Evolutionary conservation across 2,329 filamentous ascomycete genomes (phyloP).

Genomic region (Madurella fahalii): DNA sequence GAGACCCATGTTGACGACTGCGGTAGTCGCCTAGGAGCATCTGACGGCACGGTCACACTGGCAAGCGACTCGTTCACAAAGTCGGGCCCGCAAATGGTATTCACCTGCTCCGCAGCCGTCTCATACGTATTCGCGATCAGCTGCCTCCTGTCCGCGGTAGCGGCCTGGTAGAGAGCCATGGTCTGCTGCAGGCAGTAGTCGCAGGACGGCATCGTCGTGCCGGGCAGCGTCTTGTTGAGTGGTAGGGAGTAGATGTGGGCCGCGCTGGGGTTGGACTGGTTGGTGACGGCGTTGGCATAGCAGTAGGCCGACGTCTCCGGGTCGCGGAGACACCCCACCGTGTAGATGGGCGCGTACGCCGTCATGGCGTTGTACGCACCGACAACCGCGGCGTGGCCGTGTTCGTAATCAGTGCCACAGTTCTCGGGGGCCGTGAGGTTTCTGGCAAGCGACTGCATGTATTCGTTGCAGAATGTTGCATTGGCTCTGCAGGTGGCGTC

Average conservation of each 20-base stretch:
- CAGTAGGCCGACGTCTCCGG: slow-evolving; percentile 64
- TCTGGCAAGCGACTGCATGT: slow-evolving; percentile 61
- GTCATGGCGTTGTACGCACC: slow-evolving; percentile 72
- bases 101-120: slow-evolving; percentile 67
- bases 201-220: slow-evolving; percentile 67
- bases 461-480: slow-evolving; percentile 57
- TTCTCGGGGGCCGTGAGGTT: slow-evolving; percentile 59
- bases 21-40: neutral
- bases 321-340: slow-evolving; percentile 74
- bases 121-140: slow-evolving; percentile 67
- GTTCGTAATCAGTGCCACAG: slow-evolving; percentile 68
- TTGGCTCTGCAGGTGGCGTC: slow-evolving; percentile 73
- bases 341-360: slow-evolving; percentile 74
- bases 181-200: slow-evolving; percentile 70
- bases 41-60: slow-evolving; percentile 28
- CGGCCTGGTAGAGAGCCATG: slow-evolving; percentile 74
- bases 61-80: slow-evolving; percentile 58
- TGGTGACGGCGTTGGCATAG: slow-evolving; percentile 81
- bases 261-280: slow-evolving; percentile 64
- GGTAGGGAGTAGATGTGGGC: slow-evolving; percentile 83
- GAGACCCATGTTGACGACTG: neutral
- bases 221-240: slow-evolving; percentile 67
- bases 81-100: slow-evolving; percentile 56
- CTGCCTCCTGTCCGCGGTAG: slow-evolving; percentile 61
- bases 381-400: slow-evolving; percentile 64